Evolutionary conservation across 208 protist species (phyloP), one percentile per base, ranked within the genome.

Genomic region (Blastocrithidia nonstop): DNA sequence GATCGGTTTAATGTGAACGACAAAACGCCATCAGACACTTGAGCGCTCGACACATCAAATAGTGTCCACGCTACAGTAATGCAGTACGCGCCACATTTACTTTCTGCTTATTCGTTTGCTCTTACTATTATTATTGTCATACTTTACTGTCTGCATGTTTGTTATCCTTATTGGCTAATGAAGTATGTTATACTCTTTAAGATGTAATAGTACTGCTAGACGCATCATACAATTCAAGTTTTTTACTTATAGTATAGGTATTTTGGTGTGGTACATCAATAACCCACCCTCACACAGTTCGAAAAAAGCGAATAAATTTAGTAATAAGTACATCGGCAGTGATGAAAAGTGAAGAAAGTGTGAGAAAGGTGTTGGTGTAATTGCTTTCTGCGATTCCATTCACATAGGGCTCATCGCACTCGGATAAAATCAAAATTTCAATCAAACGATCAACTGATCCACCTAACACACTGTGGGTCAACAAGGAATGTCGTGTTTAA

Each of bases 341-440:
- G 17, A 78, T 63, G 58, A 86, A 81, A 8, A 77, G 50, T 6
- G 66, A 77, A 13, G 66, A 57, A 6, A 80, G 48, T 13, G 75
- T 47, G 27, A 78, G 62, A 35, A 86, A 81, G 6, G 69, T 51
- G 41, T 74, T 77, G 8, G 71, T 86, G 57, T 67, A 78, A 56
- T 72, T 78, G 27, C 59, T 50, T 11, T 52, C 41, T 0, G 76
- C 68, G 15, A 81, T 65, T 19, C 61, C 67, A 28, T 40, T 57
- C 6, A 57, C 66, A 43, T 72, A 81, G 9, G 71, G 71, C 7
- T 52, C 37, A 36, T 80, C 71, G 20, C 52, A 49, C 54, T 86
- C 71, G 8, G 57, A 58, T 32, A 79, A 26, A 40, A 76, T 52
- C 4, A 81, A 55, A 22, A 79, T 57, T 43, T 81, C 71, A 22